Evolutionary conservation across 352 stramenopile genomes (phyloP).

Genomic region (Globisporangium rhizosaccharum): DNA sequence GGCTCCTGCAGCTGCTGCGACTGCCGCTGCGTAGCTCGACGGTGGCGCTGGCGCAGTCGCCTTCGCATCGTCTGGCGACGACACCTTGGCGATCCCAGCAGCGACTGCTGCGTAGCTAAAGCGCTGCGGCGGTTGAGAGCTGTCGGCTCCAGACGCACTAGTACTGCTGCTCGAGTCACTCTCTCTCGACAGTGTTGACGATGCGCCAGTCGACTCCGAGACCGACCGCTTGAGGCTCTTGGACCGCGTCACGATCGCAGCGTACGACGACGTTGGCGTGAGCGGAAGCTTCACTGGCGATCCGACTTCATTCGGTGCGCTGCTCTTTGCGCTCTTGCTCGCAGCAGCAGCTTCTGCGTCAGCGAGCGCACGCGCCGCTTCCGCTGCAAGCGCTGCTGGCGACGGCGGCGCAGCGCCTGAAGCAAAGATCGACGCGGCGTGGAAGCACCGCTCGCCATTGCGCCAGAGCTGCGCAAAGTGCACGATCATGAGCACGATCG

Average conservation of each 20-base stretch:
- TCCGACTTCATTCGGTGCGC: conserved; percentile 1
- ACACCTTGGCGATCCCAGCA: conserved; percentile 49
- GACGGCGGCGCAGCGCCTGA: conserved; percentile 43
- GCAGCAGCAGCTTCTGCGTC: conserved; percentile 4
- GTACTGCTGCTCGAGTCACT: not conserved
- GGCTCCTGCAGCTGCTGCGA: conserved; percentile 29
- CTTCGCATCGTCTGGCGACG: conserved; percentile 9
- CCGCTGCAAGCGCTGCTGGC: conserved; percentile 20
- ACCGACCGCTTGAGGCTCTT: conserved; percentile 25
- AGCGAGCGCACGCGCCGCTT: conserved; percentile 13
- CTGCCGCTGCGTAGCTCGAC: conserved; percentile 63
- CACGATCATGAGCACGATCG: conserved; percentile 90
- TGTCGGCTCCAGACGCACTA: not conserved
- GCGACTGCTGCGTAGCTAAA: conserved; percentile 76
- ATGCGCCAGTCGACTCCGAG: conserved; percentile 3
- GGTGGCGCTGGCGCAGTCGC: conserved; percentile 22
- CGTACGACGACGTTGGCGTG: conserved; percentile 49
- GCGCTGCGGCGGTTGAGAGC: conserved; percentile 15
- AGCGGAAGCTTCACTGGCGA: conserved; percentile 6
- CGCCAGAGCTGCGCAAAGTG: conserved; percentile 77
- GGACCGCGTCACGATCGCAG: conserved; percentile 37
- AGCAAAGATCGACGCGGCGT: conserved; percentile 58
- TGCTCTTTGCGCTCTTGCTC: conserved; percentile 5
- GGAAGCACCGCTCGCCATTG: conserved; percentile 43
- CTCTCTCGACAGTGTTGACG: too few species aligned